Evolutionary conservation across 768 basidiomycete genomes (phyloP), one percentile per base, ranked within the genome.

Genomic region (Amylocystis lapponica): DNA sequence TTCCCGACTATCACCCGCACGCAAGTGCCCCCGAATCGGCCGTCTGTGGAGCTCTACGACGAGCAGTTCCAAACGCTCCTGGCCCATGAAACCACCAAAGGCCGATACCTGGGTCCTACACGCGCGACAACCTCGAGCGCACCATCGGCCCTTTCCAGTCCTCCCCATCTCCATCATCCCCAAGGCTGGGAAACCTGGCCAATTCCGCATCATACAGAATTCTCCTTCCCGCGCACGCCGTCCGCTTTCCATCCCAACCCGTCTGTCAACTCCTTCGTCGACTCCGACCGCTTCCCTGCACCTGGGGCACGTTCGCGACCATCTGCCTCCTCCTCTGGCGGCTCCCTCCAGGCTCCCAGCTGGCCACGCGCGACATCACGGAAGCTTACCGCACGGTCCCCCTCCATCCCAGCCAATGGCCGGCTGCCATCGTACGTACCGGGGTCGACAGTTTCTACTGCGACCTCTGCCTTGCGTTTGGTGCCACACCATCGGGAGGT

Each of bases 271-370:
- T 52, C 34, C 1, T 9, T 7, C 3, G 63, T 73, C 7, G 38
- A 67, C 29, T 51, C 67, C 0, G 39, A 57, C 16, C 10, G 46
- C n/a, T 61, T 66, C 71, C 70, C 0, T 68, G 67, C 52, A 66
- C 64, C 0, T 74, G 69, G 71, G 68, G 68, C 2, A 72, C 69
- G 0, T 74, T 75, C 35, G 38, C 50, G 0, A 55, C 59, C 0
- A 44, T 70, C 0, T 64, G 47, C 22, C 38, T 57, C 14, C 38
- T 63, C 22, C 53, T 73, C 0, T 54, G 31, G 1, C 41, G 48
- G 2, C 65, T 72, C 0, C 69, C 69, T 0, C 65, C 61, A 14
- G 60, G 62, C 0, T 65, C 65, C 0, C 60, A 72, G 47, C 63
- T 52, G 1, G 57, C 65, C 0, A 49, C 53, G 0, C 42, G 60